These are phyloP conservation scores for Astragalus glycyphyllos DNA, from an alignment of 306 rosid genomes.

Conservation along the genomic window DNA sequence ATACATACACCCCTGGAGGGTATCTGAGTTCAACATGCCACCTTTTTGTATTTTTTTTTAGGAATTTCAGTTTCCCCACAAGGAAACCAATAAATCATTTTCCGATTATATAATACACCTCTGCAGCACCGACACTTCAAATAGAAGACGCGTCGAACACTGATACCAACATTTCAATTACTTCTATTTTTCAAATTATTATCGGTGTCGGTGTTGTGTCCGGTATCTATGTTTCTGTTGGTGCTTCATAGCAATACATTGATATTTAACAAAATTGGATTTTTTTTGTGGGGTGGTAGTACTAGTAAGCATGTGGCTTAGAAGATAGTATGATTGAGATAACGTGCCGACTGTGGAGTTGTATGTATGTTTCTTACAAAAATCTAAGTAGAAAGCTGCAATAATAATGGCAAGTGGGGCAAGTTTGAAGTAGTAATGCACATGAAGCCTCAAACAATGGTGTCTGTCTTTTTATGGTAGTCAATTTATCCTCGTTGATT, in stretches of 20 bases:
- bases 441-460: slow-evolving; percentile 27
- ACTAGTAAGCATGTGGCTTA: too few relatives aligned
- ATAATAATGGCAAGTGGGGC: slow-evolving; percentile 27
- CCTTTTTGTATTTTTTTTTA: slow-evolving; percentile 20
- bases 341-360: neutral
- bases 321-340: neutral
- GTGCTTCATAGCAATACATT: too few relatives aligned
- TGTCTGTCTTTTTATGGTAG: slow-evolving; percentile 4
- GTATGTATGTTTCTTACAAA: neutral
- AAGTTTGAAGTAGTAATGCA: neutral
- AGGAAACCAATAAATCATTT: neutral
- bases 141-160: too few relatives aligned
- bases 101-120: too few relatives aligned
- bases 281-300: too few relatives aligned
- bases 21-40: slow-evolving; percentile 36
- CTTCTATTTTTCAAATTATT: too few relatives aligned
- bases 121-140: too few relatives aligned
- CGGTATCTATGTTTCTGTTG: too few relatives aligned
- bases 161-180: too few relatives aligned
- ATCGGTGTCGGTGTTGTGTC: too few relatives aligned
- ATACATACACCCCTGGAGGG: slow-evolving; percentile 41
- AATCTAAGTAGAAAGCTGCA: neutral
- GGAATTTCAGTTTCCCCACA: too few relatives aligned
- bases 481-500: slow-evolving; percentile 21
- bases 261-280: too few relatives aligned